Percentiles rank a stretch among this genome's conserved stretches.
Evolutionary conservation across 2,329 filamentous ascomycete species (phyloP).

Genomic region (Penicillium sp.): DNA sequence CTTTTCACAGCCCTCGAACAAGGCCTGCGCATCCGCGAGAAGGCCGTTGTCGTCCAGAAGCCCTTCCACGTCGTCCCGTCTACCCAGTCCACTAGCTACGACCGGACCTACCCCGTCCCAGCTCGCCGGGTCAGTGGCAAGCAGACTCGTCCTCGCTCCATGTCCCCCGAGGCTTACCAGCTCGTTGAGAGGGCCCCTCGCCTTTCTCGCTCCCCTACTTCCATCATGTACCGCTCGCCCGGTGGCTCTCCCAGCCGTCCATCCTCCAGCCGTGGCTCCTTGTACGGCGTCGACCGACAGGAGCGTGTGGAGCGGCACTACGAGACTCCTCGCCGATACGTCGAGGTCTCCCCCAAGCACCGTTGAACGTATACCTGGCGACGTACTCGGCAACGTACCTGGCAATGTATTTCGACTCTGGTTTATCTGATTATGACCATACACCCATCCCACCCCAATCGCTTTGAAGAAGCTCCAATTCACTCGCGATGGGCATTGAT

Average conservation of each 20-base stretch:
- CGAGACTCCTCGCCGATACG: slow-evolving; percentile 19
- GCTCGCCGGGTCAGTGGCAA: slow-evolving; percentile 15
- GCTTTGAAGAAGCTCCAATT: slow-evolving; percentile 4
- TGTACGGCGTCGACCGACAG: slow-evolving; percentile 29
- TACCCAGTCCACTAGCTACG: slow-evolving; percentile 23
- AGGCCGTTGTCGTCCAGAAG: slow-evolving; percentile 8
- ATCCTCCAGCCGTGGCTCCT: slow-evolving; percentile 30
- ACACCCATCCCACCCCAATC: background rate
- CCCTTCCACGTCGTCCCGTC: slow-evolving; percentile 17
- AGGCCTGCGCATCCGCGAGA: slow-evolving; percentile 27
- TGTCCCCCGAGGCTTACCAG: slow-evolving; percentile 12
- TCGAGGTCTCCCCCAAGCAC: slow-evolving; percentile 25
- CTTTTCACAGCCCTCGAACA: slow-evolving; percentile 39
- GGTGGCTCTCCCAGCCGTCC: slow-evolving; percentile 29
- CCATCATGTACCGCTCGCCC: slow-evolving; percentile 30
- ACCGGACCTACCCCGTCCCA: slow-evolving; percentile 25
- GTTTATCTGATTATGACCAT: background rate
- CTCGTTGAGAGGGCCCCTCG: slow-evolving; percentile 14
- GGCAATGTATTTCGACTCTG: background rate
- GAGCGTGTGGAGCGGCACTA: slow-evolving; percentile 29
- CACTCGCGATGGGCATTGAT: slow-evolving; percentile 2
- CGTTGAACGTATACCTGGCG: slow-evolving; percentile 13
- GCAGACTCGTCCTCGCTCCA: slow-evolving; percentile 12
- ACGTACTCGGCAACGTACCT: background rate
- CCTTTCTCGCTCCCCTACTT: slow-evolving; percentile 21